Percentiles rank a stretch among this genome's conserved stretches.
These are phyloP conservation scores for Yarrowia bubula DNA, from an alignment of 805 yeast species.

Conservation along the genomic window DNA sequence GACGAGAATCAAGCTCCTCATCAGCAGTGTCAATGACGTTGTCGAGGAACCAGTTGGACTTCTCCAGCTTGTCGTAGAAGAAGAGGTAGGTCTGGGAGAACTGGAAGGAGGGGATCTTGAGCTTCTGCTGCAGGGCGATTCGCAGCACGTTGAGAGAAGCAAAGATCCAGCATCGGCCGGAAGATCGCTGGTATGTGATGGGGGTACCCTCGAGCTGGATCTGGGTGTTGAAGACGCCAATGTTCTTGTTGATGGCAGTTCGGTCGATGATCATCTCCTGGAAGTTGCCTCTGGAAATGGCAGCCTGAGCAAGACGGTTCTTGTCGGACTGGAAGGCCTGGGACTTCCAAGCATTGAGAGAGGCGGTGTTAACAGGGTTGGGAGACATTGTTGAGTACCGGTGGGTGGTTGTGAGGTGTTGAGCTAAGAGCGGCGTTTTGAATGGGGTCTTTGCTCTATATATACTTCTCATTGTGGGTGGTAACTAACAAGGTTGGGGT, in stretches of 20 bases:
- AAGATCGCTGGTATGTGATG: constrained; percentile 66
- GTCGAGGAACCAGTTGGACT: constrained; percentile 75
- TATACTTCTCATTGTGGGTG: constrained; percentile 17
- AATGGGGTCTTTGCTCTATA: not conserved
- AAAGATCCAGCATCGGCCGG: constrained; percentile 89
- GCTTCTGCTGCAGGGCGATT: constrained; percentile 56
- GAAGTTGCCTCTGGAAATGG: constrained; percentile 50
- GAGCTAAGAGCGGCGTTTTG: not conserved
- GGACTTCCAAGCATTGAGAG: constrained; percentile 48
- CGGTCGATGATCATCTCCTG: constrained; percentile 41
- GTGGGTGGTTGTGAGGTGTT: not conserved
- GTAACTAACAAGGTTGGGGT: constrained; percentile 11
- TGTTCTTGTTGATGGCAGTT: constrained; percentile 25
- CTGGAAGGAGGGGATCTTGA: constrained; percentile 66
- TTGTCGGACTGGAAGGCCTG: constrained; percentile 49
- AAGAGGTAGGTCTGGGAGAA: constrained; percentile 75
- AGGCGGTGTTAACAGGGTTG: constrained; percentile 41
- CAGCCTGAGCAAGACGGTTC: constrained; percentile 53
- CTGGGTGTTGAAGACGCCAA: constrained; percentile 44
- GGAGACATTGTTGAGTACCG: constrained; percentile 18
- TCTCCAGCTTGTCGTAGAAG: constrained; percentile 84
- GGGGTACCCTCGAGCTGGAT: constrained; percentile 58
- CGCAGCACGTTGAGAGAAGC: constrained; percentile 77
- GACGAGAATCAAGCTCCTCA: constrained; percentile 65
- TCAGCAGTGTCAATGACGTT: constrained; percentile 68